These are phyloP conservation scores for Petunia hybrid DNA, from an alignment of 305 asterid species.

Conservation along the genomic window DNA sequence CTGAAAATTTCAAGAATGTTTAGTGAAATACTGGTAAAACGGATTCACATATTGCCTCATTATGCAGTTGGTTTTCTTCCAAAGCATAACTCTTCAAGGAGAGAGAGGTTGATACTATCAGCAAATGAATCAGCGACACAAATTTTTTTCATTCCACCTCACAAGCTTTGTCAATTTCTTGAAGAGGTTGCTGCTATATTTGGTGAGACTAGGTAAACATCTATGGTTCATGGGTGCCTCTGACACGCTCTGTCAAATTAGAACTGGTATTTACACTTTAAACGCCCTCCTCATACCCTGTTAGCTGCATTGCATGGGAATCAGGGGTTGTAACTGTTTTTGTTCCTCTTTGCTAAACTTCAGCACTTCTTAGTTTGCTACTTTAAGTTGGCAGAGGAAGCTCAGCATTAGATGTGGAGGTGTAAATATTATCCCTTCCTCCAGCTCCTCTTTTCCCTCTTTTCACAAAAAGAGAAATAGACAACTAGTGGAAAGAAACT, in stretches of 20 bases:
- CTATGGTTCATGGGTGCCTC: neutral
- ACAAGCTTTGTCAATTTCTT: slow-evolving; percentile 79
- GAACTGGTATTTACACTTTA: neutral
- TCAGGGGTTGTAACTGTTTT: neutral
- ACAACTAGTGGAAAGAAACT: neutral
- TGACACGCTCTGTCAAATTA: neutral
- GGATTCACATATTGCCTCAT: slow-evolving; percentile 30
- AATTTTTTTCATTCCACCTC: slow-evolving; percentile 88
- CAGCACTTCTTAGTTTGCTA: neutral
- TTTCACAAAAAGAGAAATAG: neutral
- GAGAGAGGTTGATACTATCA: slow-evolving; percentile 72
- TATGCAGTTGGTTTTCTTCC: slow-evolving; percentile 95
- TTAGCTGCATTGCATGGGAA: neutral
- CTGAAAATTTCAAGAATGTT: slow-evolving; percentile 26
- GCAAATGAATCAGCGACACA: slow-evolving; percentile 74
- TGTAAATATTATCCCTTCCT: neutral
- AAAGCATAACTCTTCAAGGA: slow-evolving; percentile 81
- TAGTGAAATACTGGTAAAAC: slow-evolving; percentile 3
- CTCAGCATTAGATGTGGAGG: neutral
- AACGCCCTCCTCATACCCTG: slow-evolving; percentile 8
- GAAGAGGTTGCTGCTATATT: slow-evolving; percentile 71
- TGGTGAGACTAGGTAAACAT: slow-evolving; percentile 68
- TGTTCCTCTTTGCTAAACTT: neutral
- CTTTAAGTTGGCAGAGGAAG: slow-evolving; percentile 6
- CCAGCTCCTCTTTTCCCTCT: neutral